phyloP scores from a whole-genome alignment of 2,329 filamentous ascomycete species.

The Mariannaea elegans region DNA sequence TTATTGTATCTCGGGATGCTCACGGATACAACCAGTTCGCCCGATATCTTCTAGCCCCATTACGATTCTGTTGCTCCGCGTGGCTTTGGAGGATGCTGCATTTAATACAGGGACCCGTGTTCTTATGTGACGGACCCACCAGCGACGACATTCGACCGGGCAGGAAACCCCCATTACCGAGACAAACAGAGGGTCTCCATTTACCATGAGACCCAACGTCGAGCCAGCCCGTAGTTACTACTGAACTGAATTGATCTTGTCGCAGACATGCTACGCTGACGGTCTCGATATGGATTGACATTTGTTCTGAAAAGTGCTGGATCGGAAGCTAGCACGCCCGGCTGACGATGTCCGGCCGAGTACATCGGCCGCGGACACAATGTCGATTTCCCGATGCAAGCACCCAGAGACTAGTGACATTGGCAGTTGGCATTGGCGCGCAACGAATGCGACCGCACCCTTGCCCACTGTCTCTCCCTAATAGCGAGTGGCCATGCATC shows the following conservation, averaged over 20 bases:
- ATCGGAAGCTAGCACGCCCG: neutral
- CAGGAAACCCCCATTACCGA: conserved; percentile 38
- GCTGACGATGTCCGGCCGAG: conserved; percentile 9
- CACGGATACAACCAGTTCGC: neutral
- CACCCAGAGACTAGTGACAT: neutral
- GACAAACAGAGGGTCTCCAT: conserved; percentile 24
- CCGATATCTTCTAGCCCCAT: conserved; percentile 6
- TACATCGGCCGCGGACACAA: neutral
- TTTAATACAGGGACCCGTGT: conserved; percentile 37
- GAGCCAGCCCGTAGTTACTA: neutral
- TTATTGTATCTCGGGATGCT: neutral
- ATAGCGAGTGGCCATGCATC: neutral
- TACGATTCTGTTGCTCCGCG: conserved; percentile 21
- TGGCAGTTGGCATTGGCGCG: neutral
- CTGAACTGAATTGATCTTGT: neutral
- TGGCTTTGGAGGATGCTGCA: conserved; percentile 28
- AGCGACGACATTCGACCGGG: conserved; percentile 46
- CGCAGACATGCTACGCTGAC: conserved; percentile 2
- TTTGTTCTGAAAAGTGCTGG: neutral
- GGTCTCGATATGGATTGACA: neutral
- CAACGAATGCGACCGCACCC: conserved; percentile 2
- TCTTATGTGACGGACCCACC: conserved; percentile 44
- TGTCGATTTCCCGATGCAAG: neutral
- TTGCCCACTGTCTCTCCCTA: neutral
- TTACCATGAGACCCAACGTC: conserved; percentile 18